Evolutionary conservation across 352 stramenopile genomes (phyloP).

Genomic region (Globisporangium takayamanum): DNA sequence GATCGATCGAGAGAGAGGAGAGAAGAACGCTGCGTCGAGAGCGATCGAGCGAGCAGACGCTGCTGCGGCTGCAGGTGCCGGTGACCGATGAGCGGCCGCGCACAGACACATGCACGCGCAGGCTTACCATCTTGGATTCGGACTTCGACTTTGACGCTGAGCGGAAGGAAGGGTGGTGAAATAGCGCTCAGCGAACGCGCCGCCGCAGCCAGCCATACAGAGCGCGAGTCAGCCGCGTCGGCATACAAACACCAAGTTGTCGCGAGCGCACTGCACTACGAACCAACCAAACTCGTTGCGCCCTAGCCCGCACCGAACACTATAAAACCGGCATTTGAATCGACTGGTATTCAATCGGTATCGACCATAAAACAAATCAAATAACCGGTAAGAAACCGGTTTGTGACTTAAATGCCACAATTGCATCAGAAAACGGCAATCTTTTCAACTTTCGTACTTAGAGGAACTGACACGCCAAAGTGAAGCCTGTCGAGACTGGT

Average conservation of each 20-base stretch:
- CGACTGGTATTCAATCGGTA: no score
- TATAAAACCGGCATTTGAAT: no score
- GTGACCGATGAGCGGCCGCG: not conserved
- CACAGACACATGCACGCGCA: not conserved
- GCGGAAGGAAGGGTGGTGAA: conserved; percentile 85
- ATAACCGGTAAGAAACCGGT: no score
- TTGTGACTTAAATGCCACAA: no score
- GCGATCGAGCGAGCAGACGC: not conserved
- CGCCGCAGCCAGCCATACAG: conserved; percentile 48
- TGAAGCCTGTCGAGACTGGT: no score
- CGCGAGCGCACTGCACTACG: conserved; percentile 20
- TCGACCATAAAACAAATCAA: no score
- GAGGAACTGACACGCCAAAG: no score
- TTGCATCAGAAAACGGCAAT: no score
- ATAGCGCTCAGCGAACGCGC: conserved; percentile 37
- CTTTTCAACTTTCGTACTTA: no score
- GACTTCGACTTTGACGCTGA: conserved; percentile 84
- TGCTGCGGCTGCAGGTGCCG: not conserved
- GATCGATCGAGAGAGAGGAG: no score
- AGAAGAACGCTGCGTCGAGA: no score
- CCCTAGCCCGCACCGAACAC: no score
- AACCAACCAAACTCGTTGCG: conserved; percentile 15
- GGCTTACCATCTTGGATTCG: conserved; percentile 83
- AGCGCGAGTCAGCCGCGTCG: conserved; percentile 25
- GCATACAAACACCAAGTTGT: conserved; percentile 64